phyloP scores from a whole-genome alignment of 495 filamentous ascomycete species.

The Penicillium daleae region DNA sequence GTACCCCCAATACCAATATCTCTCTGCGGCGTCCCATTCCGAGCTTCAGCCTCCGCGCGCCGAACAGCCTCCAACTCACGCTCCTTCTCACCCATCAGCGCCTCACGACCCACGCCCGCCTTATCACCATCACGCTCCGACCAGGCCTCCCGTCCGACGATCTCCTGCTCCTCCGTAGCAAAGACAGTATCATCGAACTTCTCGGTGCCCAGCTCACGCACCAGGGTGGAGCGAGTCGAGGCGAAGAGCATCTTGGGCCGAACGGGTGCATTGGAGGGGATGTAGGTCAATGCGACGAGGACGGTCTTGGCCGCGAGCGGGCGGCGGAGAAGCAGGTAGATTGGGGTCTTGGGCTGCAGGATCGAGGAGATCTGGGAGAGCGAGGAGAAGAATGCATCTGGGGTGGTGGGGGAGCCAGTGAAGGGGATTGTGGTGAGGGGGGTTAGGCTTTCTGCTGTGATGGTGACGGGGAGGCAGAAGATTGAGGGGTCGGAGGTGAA shows the following conservation, averaged over 20 bases:
- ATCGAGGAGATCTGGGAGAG: constrained; percentile 67
- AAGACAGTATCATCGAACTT: constrained; percentile 83
- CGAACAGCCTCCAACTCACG: constrained; percentile 73
- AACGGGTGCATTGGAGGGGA: constrained; percentile 86
- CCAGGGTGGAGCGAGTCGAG: constrained; percentile 79
- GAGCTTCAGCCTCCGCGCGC: constrained; percentile 77
- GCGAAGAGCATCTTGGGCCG: constrained; percentile 97
- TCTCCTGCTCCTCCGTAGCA: constrained; percentile 70
- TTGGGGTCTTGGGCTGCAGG: constrained; percentile 72
- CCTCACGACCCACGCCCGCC: constrained; percentile 43
- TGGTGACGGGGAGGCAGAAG: constrained; percentile 82
- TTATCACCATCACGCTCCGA: constrained; percentile 71
- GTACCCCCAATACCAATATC: constrained; percentile 60
- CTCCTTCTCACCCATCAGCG: constrained; percentile 90
- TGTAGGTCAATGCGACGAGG: constrained; percentile 83
- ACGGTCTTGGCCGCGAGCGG: constrained; percentile 50
- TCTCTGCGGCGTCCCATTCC: constrained; percentile 66
- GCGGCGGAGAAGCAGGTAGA: constrained; percentile 84
- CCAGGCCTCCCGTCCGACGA: constrained; percentile 72
- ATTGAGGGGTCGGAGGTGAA: constrained; percentile 65
- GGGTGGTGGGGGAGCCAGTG: constrained; percentile 45
- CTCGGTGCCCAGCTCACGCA: constrained; percentile 86
- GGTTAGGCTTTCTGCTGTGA: constrained; percentile 72
- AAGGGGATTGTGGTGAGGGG: constrained; percentile 64
- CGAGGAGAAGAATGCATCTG: constrained; percentile 60